Conservation (phyloP, 2,329 filamentous ascomycete genomes). For the Dactylellina leptospora region DNA sequence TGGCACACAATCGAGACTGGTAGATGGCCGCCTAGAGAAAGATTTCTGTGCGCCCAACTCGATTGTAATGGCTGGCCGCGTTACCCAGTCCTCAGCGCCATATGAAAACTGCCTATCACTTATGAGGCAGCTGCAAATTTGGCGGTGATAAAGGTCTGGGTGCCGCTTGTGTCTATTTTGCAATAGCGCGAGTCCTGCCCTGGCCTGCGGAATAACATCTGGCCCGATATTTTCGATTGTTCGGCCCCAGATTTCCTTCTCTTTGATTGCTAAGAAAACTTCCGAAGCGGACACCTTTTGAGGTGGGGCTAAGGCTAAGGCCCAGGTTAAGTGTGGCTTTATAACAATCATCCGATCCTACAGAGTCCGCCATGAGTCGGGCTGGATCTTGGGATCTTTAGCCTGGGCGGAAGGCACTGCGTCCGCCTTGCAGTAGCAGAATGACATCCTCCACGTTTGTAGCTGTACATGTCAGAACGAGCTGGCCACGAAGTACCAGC, state of each 20-base stretch:
- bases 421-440: conserved; percentile 44
- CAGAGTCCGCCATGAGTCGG: conserved; percentile 45
- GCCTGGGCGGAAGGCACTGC: conserved; percentile 33
- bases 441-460: conserved; percentile 8
- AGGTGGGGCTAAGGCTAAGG: conserved; percentile 26
- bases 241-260: conserved; percentile 20
- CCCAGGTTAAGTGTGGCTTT: conserved; percentile 34
- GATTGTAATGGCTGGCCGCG: not conserved
- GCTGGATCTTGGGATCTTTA: conserved; percentile 18
- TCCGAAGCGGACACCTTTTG: conserved; percentile 16
- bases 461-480: not conserved
- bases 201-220: conserved; percentile 5
- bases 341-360: conserved; percentile 41
- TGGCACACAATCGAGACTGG: no score
- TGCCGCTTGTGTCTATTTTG: conserved; percentile 8
- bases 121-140: conserved; percentile 42
- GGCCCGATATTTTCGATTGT: conserved; percentile 20
- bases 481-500: conserved; percentile 19
- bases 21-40: no score
- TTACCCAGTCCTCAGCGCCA: not conserved
- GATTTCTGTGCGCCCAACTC: no score
- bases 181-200: no score
- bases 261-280: conserved; percentile 9
- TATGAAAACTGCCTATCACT: conserved; percentile 35
- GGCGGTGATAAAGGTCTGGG: conserved; percentile 32